phyloP scores from a whole-genome alignment of 1,284 basidiomycete species.

The Phellopilus nigrolimitatus region DNA sequence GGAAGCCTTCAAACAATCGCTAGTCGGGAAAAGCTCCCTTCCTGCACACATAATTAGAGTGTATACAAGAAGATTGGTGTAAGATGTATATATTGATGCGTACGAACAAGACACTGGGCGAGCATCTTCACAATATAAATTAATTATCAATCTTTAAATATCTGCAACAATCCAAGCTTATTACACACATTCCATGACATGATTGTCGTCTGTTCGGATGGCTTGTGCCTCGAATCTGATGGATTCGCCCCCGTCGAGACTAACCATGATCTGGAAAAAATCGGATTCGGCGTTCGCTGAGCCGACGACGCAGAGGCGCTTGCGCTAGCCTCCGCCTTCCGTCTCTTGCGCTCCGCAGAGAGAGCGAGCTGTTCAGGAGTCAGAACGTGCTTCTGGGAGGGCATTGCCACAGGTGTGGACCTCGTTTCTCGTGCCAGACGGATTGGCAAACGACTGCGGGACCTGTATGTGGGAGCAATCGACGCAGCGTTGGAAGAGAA shows the following conservation, averaged over 20 bases:
- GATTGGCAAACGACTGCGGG: neutral
- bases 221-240: neutral
- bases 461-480: neutral
- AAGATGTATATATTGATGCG: conserved; percentile 34
- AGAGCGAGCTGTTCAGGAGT: conserved; percentile 55
- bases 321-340: conserved; percentile 34
- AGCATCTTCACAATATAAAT: conserved; percentile 45
- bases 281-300: conserved; percentile 29
- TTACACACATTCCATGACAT: conserved; percentile 76
- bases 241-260: conserved; percentile 30
- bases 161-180: conserved; percentile 11
- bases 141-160: conserved; percentile 6
- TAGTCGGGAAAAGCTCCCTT: conserved; percentile 79
- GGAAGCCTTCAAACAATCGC: conserved; percentile 71
- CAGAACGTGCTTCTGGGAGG: conserved; percentile 8
- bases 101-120: conserved; percentile 74
- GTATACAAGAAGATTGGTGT: conserved; percentile 1
- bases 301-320: conserved; percentile 6
- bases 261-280: conserved; percentile 53
- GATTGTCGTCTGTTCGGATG: conserved; percentile 40
- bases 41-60: conserved; percentile 41
- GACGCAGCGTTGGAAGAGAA: too few species aligned
- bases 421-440: neutral
- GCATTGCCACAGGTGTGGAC: too few species aligned
- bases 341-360: conserved; percentile 49